A percentile compares a stretch with the other conserved stretches of the same genome.
These are phyloP conservation scores for Cryptococcus wingfieldii DNA, from an alignment of 1,284 basidiomycete genomes.

Conservation along the genomic window DNA sequence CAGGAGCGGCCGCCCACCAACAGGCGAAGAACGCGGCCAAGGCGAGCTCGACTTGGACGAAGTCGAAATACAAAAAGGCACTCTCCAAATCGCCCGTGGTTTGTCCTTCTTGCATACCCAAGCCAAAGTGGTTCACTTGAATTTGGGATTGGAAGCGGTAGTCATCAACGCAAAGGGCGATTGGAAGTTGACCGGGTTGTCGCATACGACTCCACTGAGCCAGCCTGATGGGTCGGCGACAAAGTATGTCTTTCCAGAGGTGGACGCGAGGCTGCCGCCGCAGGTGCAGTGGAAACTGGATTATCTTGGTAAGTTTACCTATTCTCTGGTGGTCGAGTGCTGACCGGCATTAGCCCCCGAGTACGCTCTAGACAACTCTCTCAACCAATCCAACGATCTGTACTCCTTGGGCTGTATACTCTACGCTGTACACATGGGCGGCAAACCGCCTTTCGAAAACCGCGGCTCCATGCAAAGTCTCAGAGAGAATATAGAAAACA, in stretches of 20 bases:
- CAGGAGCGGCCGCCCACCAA: constrained; percentile 44
- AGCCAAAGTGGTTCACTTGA: constrained; percentile 86
- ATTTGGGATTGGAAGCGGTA: constrained; percentile 75
- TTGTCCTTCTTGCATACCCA: constrained; percentile 88
- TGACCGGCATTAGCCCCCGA: constrained; percentile 71
- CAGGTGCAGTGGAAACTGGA: constrained; percentile 91
- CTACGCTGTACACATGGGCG: constrained; percentile 83
- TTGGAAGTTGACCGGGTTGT: constrained; percentile 94
- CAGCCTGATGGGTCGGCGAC: constrained; percentile 67
- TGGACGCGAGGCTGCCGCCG: constrained; percentile 71
- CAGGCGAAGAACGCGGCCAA: constrained; percentile 48
- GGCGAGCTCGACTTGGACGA: constrained; percentile 69
- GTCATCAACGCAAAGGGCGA: constrained; percentile 92
- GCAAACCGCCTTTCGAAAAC: constrained; percentile 80
- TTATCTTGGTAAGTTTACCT: constrained; percentile 67
- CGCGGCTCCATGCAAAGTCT: constrained; percentile 76
- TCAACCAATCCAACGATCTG: constrained; percentile 85
- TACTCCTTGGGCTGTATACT: constrained; percentile 89
- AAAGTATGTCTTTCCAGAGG: constrained; percentile 83
- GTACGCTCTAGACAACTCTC: constrained; percentile 83
- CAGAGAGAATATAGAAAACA: constrained; percentile 70
- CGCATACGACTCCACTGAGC: constrained; percentile 74
- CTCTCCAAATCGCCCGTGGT: constrained; percentile 88
- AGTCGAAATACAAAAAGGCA: constrained; percentile 87
- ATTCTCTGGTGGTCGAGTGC: neutral